Evolutionary conservation across 441 rosid species (phyloP).

Genomic region (Bruguiera hainesii): DNA sequence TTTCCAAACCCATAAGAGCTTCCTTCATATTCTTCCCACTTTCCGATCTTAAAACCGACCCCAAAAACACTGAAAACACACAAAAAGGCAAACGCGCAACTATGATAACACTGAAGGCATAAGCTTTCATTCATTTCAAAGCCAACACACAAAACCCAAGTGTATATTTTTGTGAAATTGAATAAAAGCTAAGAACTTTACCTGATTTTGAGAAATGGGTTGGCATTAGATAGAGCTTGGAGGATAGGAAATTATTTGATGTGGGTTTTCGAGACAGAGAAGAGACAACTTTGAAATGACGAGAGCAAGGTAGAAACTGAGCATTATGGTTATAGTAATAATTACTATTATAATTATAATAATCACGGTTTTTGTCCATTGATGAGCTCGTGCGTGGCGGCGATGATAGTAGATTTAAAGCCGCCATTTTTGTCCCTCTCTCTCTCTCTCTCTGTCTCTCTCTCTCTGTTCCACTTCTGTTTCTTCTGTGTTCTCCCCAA

Average conservation of each 20-base stretch:
- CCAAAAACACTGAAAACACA: background rate
- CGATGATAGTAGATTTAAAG: conserved; percentile 21
- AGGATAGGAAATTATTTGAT: conserved; percentile 23
- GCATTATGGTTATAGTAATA: background rate
- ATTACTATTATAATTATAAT: conserved; percentile 3
- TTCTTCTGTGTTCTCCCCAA: background rate
- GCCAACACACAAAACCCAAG: background rate
- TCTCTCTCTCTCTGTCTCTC: conserved; percentile 8
- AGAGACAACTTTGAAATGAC: conserved; percentile 25
- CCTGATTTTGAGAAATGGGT: conserved; percentile 47
- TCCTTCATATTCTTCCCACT: background rate
- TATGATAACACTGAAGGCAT: background rate
- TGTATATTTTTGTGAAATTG: background rate
- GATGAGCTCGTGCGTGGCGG: background rate
- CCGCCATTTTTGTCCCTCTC: conserved; percentile 28
- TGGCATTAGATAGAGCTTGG: conserved; percentile 27
- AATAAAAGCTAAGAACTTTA: conserved; percentile 15
- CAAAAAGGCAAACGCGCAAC: background rate
- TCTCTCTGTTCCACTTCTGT: background rate
- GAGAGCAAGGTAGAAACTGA: conserved; percentile 18
- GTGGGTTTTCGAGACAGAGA: conserved; percentile 10
- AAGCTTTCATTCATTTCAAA: background rate
- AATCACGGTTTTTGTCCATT: background rate
- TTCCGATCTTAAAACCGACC: background rate
- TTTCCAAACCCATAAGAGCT: background rate